Base-by-base conservation (phyloP, 257 asterid species). In the Thymus mandschuricus region DNA sequence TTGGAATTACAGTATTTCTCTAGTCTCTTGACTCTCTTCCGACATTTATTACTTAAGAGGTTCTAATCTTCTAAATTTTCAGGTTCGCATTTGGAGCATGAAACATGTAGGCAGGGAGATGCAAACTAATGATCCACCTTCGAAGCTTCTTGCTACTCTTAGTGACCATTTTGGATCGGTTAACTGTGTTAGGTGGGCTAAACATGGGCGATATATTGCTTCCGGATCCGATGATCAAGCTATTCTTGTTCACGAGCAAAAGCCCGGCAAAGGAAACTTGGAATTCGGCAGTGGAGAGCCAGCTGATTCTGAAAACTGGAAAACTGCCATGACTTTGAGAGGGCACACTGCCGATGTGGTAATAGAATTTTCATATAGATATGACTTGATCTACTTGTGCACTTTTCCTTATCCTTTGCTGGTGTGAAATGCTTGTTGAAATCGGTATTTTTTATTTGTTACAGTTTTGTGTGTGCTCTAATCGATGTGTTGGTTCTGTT, bases 281-380 rank as follows among this genome's bases (percentile, higher is more conserved):
- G 99, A 95, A 63, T 95, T 95, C 49, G 99, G 99, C 64, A 91
- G 98, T 57, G 97, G 98, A 71, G 99, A 95, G 84, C 96, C 98
- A 50, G 96, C 99, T 15, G 98, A 95, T 88, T 73, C 92, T 27
- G 99, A 95, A 86, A 95, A 95, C 77, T 95, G 98, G 99, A 95
- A 95, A 87, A 92, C 86, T 80, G 69, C 92, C 72, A 85, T 94
- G 88, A 91, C 99, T 68, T 76, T 94, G 86, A 86, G 99, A 80
- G 99, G 99, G 68, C 99, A 94, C 92, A 91, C 98, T 38, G 98
- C 99, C 1, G 99, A 94, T 44, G 99, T 94, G 99, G 99, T 94
- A 94, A 89, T 85, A 60, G 21, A 59, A 75, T 10, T 60, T 63
- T 65, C 30, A 33, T 71, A 11, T 33, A 64, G 57, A 72, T 66